Conservation (phyloP, 208 protist genomes). For the Leishmania martiniquensis region DNA sequence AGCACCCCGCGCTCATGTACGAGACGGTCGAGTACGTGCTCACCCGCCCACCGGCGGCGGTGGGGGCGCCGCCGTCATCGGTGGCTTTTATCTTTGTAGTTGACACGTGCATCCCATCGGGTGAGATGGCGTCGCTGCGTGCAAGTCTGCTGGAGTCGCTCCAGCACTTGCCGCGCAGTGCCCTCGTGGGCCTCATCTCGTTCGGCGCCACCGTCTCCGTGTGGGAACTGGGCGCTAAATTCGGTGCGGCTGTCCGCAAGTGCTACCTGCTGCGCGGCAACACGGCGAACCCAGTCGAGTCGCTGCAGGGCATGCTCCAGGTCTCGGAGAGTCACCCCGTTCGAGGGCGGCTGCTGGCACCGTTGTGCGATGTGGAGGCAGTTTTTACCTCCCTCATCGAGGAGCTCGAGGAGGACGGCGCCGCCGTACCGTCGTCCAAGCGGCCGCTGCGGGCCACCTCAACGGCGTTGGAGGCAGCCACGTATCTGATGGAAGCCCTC, state of each 20-base stretch:
- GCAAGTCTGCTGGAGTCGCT: constrained; percentile 92
- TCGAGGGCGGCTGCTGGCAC: constrained; percentile 94
- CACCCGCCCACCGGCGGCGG: constrained; percentile 13
- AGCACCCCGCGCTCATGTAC: constrained; percentile 70
- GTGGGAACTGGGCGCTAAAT: constrained; percentile 66
- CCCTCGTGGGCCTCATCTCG: constrained; percentile 97
- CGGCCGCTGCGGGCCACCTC: constrained; percentile 75
- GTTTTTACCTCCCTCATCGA: constrained; percentile 53
- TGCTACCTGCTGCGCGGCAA: constrained; percentile 77
- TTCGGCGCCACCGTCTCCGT: constrained; percentile 94
- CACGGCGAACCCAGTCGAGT: constrained; percentile 37
- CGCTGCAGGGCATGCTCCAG: constrained; percentile 64
- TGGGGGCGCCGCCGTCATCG: constrained; percentile 10
- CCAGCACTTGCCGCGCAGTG: constrained; percentile 93
- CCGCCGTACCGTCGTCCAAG: constrained; percentile 48
- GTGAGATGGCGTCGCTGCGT: constrained; percentile 94
- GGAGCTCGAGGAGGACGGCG: constrained; percentile 58
- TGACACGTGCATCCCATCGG: constrained; percentile 93
- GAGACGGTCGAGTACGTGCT: constrained; percentile 90
- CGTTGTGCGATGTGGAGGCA: constrained; percentile 93
- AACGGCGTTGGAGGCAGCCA: constrained; percentile 68
- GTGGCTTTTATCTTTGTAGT: constrained; percentile 95
- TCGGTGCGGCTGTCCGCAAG: constrained; percentile 53
- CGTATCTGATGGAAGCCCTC: constrained; percentile 68
- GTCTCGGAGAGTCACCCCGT: constrained; percentile 54